A percentile compares a stretch with the other conserved stretches of the same genome.
Evolutionary conservation across 2,329 filamentous ascomycete genomes (phyloP).

Genomic region (Neopestalotiopsis clavispora): DNA sequence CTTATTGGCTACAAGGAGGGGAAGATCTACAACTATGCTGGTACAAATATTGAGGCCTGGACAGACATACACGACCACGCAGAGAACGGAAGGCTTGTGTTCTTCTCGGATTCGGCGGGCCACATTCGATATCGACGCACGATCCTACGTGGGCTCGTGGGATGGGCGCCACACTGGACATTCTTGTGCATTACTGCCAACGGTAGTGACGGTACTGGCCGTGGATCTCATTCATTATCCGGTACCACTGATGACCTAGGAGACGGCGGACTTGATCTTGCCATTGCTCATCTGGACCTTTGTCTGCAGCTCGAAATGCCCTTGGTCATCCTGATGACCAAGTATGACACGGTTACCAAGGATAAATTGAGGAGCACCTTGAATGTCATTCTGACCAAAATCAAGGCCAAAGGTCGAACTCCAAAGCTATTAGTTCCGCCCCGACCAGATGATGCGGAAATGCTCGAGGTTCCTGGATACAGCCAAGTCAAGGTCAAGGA

Average conservation of each 20-base stretch:
- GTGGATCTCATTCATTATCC: conserved; percentile 50
- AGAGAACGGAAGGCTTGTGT: conserved; percentile 76
- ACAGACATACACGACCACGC: conserved; percentile 87
- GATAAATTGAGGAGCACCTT: conserved; percentile 72
- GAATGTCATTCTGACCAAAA: conserved; percentile 72
- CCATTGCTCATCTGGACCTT: conserved; percentile 80
- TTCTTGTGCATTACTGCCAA: conserved; percentile 86
- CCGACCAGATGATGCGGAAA: conserved; percentile 51
- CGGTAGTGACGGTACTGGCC: conserved; percentile 56
- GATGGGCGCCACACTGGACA: conserved; percentile 95
- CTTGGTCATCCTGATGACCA: conserved; percentile 84
- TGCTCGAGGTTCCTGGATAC: conserved; percentile 59
- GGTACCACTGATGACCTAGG: conserved; percentile 55
- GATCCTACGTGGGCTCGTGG: conserved; percentile 86
- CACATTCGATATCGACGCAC: conserved; percentile 89
- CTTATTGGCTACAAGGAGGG: conserved; percentile 78
- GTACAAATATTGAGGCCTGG: conserved; percentile 89
- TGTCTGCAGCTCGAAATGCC: conserved; percentile 82
- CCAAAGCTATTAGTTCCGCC: conserved; percentile 74
- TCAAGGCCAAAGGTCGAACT: conserved; percentile 76
- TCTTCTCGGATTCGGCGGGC: conserved; percentile 90
- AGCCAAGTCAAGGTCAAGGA: conserved; percentile 65
- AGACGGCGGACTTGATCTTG: conserved; percentile 70
- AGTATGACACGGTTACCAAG: conserved; percentile 84
- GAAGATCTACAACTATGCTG: conserved; percentile 80